A percentile compares a stretch with the other conserved stretches of the same genome.
Evolutionary conservation across 169 alveolate genomes (phyloP).

Genomic region (Plasmodium billcollinsi): DNA sequence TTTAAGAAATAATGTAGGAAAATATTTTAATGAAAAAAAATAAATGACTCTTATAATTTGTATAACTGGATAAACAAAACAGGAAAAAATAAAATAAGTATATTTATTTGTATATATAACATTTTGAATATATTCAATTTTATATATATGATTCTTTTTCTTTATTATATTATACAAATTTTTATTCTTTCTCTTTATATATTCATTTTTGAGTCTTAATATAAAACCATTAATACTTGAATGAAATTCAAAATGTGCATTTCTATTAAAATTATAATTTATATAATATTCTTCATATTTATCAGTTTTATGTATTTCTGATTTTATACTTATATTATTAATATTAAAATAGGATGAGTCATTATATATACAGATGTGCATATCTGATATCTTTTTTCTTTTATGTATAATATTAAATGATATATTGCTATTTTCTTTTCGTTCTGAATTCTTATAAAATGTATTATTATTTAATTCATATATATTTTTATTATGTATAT

Average conservation of each 20-base stretch:
- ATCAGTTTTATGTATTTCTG: constrained; percentile 29
- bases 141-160: constrained; percentile 21
- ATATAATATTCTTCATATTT: constrained; percentile 22
- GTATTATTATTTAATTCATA: not conserved
- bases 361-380: constrained; percentile 49
- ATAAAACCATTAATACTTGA: constrained; percentile 21
- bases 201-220: constrained; percentile 41
- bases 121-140: constrained; percentile 44
- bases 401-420: not conserved
- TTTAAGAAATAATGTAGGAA: constrained; percentile 55
- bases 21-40: constrained; percentile 48
- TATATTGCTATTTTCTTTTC: no score
- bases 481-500: no score
- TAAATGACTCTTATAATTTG: constrained; percentile 33
- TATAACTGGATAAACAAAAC: constrained; percentile 17
- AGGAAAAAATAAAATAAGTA: constrained; percentile 52
- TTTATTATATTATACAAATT: constrained; percentile 6
- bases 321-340: constrained; percentile 1
- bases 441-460: no score
- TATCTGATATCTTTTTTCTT: not conserved
- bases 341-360: constrained; percentile 31
- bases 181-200: constrained; percentile 65
- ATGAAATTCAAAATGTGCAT: constrained; percentile 40
- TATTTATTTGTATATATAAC: constrained; percentile 19
- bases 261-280: constrained; percentile 45